Conservation (phyloP, 2,329 filamentous ascomycete genomes). For the Epichloe brachyelytri region DNA sequence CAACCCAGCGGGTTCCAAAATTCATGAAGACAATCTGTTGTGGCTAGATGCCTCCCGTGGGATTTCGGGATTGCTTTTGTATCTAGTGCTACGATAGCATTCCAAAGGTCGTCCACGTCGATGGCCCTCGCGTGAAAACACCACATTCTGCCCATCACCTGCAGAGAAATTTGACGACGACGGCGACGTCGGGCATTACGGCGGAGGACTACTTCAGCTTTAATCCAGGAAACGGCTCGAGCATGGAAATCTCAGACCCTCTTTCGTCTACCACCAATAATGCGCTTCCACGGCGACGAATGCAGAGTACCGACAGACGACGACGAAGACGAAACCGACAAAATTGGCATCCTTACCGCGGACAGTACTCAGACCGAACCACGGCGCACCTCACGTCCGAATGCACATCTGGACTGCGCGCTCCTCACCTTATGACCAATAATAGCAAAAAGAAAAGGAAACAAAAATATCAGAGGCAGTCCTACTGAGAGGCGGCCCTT, state of each 20-base stretch:
- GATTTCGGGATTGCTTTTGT: conserved; percentile 17
- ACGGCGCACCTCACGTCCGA: neutral
- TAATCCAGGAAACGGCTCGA: neutral
- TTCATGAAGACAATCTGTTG: conserved; percentile 89
- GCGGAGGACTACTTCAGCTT: neutral
- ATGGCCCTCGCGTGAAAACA: neutral
- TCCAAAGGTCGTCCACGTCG: conserved; percentile 8
- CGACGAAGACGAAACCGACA: conserved; percentile 6
- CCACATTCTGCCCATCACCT: neutral
- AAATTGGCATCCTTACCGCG: neutral
- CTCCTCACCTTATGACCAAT: neutral
- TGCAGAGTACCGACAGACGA: neutral
- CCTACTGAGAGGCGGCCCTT: neutral
- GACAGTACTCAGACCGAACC: neutral
- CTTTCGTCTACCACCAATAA: neutral
- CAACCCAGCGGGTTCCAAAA: conserved; percentile 76
- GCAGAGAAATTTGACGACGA: neutral
- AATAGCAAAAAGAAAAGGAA: neutral
- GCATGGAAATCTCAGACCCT: neutral
- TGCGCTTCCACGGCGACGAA: neutral
- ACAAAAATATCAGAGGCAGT: neutral
- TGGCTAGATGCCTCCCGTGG: conserved; percentile 38
- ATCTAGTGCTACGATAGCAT: conserved; percentile 16
- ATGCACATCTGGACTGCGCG: neutral
- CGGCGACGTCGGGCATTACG: neutral